Conservation (phyloP, 2,329 filamentous ascomycete species). For the Beauveria medogensis region DNA sequence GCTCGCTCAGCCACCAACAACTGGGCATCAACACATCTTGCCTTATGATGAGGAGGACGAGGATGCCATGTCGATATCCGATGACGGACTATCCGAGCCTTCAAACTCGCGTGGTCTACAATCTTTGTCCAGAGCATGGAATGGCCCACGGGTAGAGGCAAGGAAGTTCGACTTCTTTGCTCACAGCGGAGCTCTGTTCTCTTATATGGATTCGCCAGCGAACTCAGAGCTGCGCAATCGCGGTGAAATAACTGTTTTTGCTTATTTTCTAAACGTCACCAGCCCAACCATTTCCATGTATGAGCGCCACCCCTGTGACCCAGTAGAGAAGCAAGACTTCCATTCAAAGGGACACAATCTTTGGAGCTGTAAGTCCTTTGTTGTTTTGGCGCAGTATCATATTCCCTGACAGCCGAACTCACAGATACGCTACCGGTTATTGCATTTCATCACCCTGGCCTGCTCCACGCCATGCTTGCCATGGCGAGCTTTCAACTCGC, state of each 20-base stretch:
- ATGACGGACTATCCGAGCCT: constrained; percentile 2
- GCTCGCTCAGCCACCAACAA: background rate
- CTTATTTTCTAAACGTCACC: constrained; percentile 85
- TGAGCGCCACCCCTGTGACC: constrained; percentile 71
- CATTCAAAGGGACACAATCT: constrained; percentile 54
- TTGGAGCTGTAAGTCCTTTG: constrained; percentile 47
- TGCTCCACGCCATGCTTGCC: constrained; percentile 86
- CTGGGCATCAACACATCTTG: background rate
- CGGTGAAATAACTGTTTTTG: constrained; percentile 75
- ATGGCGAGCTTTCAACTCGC: constrained; percentile 82
- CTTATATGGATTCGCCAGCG: constrained; percentile 56
- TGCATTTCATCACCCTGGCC: constrained; percentile 73
- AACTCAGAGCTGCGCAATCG: constrained; percentile 71
- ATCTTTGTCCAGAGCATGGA: constrained; percentile 6
- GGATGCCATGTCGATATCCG: constrained; percentile 12
- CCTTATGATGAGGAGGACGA: constrained; percentile 12
- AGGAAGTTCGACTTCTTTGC: constrained; percentile 37
- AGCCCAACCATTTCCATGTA: constrained; percentile 81
- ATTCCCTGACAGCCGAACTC: constrained; percentile 17
- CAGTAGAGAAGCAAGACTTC: constrained; percentile 50
- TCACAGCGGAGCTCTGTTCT: constrained; percentile 46
- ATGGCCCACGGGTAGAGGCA: constrained; percentile 35
- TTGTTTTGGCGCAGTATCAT: background rate
- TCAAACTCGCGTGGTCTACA: background rate
- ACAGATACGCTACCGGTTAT: constrained; percentile 73